Evolutionary conservation across 2,329 filamentous ascomycete genomes (phyloP), one percentile per base, ranked within the genome.

Genomic region (Orbilia quercus): DNA sequence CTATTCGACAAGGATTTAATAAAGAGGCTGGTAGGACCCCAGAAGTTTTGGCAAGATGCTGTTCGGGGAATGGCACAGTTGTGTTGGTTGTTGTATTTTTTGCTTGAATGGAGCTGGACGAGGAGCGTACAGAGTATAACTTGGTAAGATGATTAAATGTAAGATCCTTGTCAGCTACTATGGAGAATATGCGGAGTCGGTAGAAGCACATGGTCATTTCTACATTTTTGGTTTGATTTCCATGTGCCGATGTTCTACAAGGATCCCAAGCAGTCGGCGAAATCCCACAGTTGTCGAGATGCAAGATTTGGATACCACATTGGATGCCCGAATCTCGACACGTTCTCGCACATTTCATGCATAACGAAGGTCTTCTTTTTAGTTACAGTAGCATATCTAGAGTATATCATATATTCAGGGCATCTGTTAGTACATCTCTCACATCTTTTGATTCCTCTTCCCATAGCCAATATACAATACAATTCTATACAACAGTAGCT

Each of bases 41-140:
- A 31, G 9, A 12, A 11, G 7, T 11, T 4, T 28, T 14, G 22
- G 23, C 48, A 36, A 48, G 18, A 20, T 7, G 20, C 1, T n/a
- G 20, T 23, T 25, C 44, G 14, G 25, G 31, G 25, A 42, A 16
- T 6, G 45, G 9, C 31, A 25, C 7, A 36, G 47, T 20, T 53
- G 36, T 40, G 58, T 63, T 63, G 58, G 45, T 40, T 63, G 58
- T 71, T 64, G 50, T 22, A 55, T 64, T 54, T 55, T 55, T n/a
- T 9, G 14, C 5, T 31, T 31, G 18, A 18, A 16, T 12, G 47
- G 18, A 18, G 23, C 14, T 11, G 6, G 23, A 11, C 9, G 28
- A 48, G 23, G 22, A 44, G 36, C 53, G 38, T 55, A 48, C 48
- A 23, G 9, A 18, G 47, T 9, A 20, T 40, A 40, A 14, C n/a